phyloP scores from a whole-genome alignment of 2,329 filamentous ascomycete genomes.

The Fusarium sp. region DNA sequence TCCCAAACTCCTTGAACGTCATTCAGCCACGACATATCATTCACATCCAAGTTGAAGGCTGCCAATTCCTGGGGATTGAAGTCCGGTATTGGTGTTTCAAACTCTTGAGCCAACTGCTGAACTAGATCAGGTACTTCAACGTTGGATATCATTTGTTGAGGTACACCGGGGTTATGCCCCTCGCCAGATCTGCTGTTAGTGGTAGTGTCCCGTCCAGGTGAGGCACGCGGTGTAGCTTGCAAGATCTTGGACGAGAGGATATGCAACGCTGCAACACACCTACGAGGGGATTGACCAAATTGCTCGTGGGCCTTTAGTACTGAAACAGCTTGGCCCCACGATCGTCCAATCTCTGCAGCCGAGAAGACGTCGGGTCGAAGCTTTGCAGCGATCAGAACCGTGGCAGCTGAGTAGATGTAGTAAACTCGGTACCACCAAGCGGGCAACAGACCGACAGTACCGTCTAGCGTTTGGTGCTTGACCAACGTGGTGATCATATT shows the following conservation, averaged over 20 bases:
- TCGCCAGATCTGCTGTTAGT: not conserved
- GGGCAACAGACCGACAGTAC: slow-evolving; percentile 51
- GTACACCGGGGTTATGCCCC: not conserved
- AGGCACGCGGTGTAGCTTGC: slow-evolving; percentile 33
- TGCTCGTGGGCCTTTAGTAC: slow-evolving; percentile 51
- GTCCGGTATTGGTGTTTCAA: slow-evolving; percentile 39
- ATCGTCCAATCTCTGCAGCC: slow-evolving; percentile 42
- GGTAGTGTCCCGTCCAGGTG: not conserved
- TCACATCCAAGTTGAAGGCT: slow-evolving; percentile 49
- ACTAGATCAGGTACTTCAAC: slow-evolving; percentile 25
- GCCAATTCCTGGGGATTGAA: slow-evolving; percentile 43
- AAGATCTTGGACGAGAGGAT: slow-evolving; percentile 53
- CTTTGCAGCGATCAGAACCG: slow-evolving; percentile 53
- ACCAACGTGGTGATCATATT: slow-evolving; percentile 50
- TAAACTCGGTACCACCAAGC: slow-evolving; percentile 57
- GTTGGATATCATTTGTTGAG: not conserved
- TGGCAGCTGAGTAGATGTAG: slow-evolving; percentile 54
- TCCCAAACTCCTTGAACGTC: slow-evolving; percentile 51
- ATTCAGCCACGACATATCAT: slow-evolving; percentile 52
- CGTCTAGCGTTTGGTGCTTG: slow-evolving; percentile 49
- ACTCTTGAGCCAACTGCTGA: slow-evolving; percentile 41
- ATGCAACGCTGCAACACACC: slow-evolving; percentile 52
- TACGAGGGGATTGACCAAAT: slow-evolving; percentile 50
- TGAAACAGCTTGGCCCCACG: slow-evolving; percentile 52
- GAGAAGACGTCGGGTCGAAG: slow-evolving; percentile 51